Conservation (phyloP, 208 protist genomes). For the Leishmania amazonensis region DNA sequence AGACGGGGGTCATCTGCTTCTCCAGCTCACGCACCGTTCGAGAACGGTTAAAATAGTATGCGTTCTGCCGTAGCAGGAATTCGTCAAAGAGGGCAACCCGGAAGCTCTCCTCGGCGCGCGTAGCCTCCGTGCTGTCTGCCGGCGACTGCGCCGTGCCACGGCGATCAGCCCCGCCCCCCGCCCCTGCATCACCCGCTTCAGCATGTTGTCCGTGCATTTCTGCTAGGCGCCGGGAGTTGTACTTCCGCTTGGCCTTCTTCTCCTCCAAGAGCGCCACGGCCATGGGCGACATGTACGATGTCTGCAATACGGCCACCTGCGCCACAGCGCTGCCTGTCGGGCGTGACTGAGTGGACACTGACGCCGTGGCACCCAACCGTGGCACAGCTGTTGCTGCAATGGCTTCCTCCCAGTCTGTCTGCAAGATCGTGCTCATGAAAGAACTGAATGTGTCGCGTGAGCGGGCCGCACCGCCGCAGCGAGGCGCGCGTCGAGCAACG, state of each 20-base stretch:
- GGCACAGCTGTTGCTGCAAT: no score
- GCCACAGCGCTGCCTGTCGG: background rate
- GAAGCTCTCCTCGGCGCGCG: constrained; percentile 9
- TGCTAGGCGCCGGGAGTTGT: constrained; percentile 14
- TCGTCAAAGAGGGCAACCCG: constrained; percentile 72
- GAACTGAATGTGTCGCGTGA: constrained; percentile 34
- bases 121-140: background rate
- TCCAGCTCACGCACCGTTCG: constrained; percentile 50
- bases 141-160: background rate
- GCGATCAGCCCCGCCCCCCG: background rate
- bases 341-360: no score
- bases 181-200: background rate
- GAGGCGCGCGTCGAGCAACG: constrained; percentile 7
- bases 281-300: constrained; percentile 66
- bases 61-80: constrained; percentile 80
- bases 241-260: constrained; percentile 16
- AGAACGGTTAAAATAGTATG: constrained; percentile 47
- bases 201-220: constrained; percentile 6
- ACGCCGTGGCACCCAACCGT: background rate
- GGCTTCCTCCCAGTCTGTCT: constrained; percentile 26
- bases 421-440: constrained; percentile 66
- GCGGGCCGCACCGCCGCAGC: background rate
- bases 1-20: constrained; percentile 53
- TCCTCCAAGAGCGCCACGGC: constrained; percentile 49
- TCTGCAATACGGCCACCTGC: constrained; percentile 34